A percentile compares a stretch with the other conserved stretches of the same genome.
Evolutionary conservation across 2,329 filamentous ascomycete species (phyloP).

Genomic region (Sclerotinia subarctica): DNA sequence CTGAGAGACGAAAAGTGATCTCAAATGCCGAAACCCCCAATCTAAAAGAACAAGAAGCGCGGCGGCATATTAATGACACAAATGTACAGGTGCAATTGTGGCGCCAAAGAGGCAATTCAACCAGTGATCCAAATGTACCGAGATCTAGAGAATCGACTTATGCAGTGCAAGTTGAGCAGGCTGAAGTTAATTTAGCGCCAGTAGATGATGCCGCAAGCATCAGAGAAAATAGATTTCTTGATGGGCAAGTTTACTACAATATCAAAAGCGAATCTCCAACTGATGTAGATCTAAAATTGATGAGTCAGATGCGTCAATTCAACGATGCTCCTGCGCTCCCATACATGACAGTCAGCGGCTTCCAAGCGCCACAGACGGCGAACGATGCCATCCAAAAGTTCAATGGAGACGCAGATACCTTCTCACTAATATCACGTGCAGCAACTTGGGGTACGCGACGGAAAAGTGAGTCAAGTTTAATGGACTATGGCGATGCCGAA

Average conservation of each 20-base stretch:
- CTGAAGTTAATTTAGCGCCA: slow-evolving; percentile 29
- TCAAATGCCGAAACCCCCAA: slow-evolving; percentile 30
- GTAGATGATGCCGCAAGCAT: slow-evolving; percentile 36
- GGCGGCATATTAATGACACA: slow-evolving; percentile 33
- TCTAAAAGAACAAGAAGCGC: slow-evolving; percentile 38
- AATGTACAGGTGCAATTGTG: slow-evolving; percentile 39
- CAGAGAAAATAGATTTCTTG: slow-evolving; percentile 35
- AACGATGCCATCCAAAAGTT: slow-evolving; percentile 50
- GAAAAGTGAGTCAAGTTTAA: slow-evolving; percentile 57
- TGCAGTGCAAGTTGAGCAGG: slow-evolving; percentile 23
- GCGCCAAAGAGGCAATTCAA: slow-evolving; percentile 32
- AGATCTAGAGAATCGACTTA: slow-evolving; percentile 28
- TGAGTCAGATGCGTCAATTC: slow-evolving; percentile 36
- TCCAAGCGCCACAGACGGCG: slow-evolving; percentile 45
- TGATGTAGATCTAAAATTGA: slow-evolving; percentile 32
- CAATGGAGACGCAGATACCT: slow-evolving; percentile 44
- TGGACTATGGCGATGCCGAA: slow-evolving; percentile 57
- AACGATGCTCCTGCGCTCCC: slow-evolving; percentile 41
- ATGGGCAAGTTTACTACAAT: slow-evolving; percentile 38
- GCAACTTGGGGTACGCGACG: slow-evolving; percentile 70
- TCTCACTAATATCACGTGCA: slow-evolving; percentile 58
- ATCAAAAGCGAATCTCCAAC: slow-evolving; percentile 27
- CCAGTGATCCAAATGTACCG: slow-evolving; percentile 29
- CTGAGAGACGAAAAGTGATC: slow-evolving; percentile 32
- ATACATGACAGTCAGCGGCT: slow-evolving; percentile 38